Base-by-base conservation (phyloP, 2,329 filamentous ascomycete species). In the Cladosporium sp. region DNA sequence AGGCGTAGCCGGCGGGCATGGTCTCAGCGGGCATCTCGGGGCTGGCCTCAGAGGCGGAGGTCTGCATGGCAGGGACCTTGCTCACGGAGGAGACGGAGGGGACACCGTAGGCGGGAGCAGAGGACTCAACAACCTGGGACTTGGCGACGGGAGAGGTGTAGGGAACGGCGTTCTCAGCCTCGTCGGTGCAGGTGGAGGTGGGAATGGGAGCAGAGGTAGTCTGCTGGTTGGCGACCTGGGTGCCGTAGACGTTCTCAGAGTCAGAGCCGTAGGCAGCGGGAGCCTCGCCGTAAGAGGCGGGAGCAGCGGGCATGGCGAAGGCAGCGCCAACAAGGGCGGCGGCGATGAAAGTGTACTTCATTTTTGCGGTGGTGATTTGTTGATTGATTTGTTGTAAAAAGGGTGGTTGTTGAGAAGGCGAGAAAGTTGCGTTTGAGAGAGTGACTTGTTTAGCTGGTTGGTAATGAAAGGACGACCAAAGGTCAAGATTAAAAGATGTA, bases 261-360 rank as follows among this genome's bases (percentile, higher is more conserved):
- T 37, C 51, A 20, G 43, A 40, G 14, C 42, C 54, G 42, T 56
- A 56, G 20, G 51, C 51, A 34, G 51, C 51, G n/a, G 51, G 51
- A 25, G 51, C 51, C 25, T 42, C 22, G 40, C 54, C 54, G 54
- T 56, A 56, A n/a, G 54, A 39, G 36, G 54, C 54, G 17, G 54
- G 55, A n/a, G 55, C 51, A 19, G 55, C 42, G 51, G 61, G 61
- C 40, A 61, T 56, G 42, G 61, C 61, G 42, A 58, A 55, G 30
- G 51, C 61, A 17, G 59, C 56, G 59, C 61, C 61, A 50, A 63
- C 54, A 49, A 63, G 56, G 59, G 61, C 56, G 38, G 60, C 54
- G 36, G 61, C 51, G 37, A 63, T 58, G n/a, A 63, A 38, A 51
- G 59, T 38, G 59, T 59, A 61, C 34, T 51, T 51, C 61, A 63